Percentiles rank a stretch among this genome's conserved stretches.
Conservation (phyloP, 140 eudicot species). For the Erigeron philadelphicus region DNA sequence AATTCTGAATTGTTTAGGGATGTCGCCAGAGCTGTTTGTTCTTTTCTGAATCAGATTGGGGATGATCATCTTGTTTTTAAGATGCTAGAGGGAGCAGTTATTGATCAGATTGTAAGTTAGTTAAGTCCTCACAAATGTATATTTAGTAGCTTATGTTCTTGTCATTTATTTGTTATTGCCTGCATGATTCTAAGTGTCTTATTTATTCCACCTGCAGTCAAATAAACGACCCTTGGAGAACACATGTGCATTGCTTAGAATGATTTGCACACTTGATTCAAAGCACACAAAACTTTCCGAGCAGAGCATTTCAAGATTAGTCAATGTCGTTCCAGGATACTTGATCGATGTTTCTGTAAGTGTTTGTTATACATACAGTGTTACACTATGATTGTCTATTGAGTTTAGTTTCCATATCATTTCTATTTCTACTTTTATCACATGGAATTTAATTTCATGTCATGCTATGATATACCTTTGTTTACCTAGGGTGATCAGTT, state of each 20-base stretch:
- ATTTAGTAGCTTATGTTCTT: not conserved
- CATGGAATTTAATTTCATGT: not conserved
- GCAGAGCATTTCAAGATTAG: slow-evolving; percentile 42
- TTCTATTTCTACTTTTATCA: slow-evolving; percentile 2
- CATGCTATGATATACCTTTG: not conserved
- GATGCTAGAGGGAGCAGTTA: slow-evolving; percentile 61
- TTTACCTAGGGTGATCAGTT: not conserved
- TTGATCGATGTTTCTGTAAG: slow-evolving; percentile 57
- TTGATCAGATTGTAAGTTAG: slow-evolving; percentile 61
- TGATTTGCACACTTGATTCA: slow-evolving; percentile 58
- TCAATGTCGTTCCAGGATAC: slow-evolving; percentile 57
- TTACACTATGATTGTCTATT: slow-evolving; percentile 4
- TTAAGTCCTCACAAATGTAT: not conserved
- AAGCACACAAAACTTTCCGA: slow-evolving; percentile 55
- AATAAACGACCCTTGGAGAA: slow-evolving; percentile 52
- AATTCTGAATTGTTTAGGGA: slow-evolving; percentile 39
- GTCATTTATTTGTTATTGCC: not conserved
- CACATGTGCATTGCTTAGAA: slow-evolving; percentile 68
- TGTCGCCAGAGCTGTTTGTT: slow-evolving; percentile 52
- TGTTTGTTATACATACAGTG: not conserved
- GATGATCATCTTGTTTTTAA: slow-evolving; percentile 54
- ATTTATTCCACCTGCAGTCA: slow-evolving; percentile 37
- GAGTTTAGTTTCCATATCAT: not conserved
- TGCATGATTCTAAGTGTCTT: not conserved
- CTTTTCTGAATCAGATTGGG: slow-evolving; percentile 62